These are phyloP conservation scores for Venturia asperata DNA, from an alignment of 2,329 filamentous ascomycete species.

Conservation along the genomic window DNA sequence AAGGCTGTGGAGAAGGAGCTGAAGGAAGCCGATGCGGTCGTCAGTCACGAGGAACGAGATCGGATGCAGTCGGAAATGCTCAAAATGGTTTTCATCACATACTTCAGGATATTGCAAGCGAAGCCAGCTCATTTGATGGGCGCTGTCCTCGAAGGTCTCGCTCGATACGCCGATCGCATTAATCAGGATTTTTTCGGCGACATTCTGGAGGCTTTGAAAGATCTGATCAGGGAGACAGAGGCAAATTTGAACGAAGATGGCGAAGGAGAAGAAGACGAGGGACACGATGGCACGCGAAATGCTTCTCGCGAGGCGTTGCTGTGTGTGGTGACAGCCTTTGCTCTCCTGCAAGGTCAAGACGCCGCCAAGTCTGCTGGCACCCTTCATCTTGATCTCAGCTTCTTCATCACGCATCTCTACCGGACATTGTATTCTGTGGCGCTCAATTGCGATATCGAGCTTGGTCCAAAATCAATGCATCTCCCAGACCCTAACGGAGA, in stretches of 20 bases:
- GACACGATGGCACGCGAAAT: conserved; percentile 55
- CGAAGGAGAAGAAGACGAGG: conserved; percentile 43
- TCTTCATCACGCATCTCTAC: conserved; percentile 93
- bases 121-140: conserved; percentile 82
- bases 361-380: conserved; percentile 73
- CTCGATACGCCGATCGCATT: conserved; percentile 91
- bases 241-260: conserved; percentile 41
- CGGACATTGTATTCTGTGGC: conserved; percentile 71
- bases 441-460: conserved; percentile 78
- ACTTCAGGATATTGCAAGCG: conserved; percentile 88
- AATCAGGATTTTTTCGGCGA: conserved; percentile 99
- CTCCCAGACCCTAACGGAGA: conserved; percentile 56
- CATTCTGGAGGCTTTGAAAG: conserved; percentile 85
- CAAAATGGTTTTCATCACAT: conserved; percentile 90
- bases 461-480: conserved; percentile 65
- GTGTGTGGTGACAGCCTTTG: conserved; percentile 92
- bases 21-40: conserved; percentile 81
- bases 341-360: conserved; percentile 91
- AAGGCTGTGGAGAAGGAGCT: conserved; percentile 89
- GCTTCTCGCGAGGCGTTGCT: conserved; percentile 80
- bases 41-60: conserved; percentile 87
- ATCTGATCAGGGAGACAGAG: conserved; percentile 71
- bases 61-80: conserved; percentile 91
- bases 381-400: conserved; percentile 84
- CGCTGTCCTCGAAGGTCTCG: conserved; percentile 89